Evolutionary conservation across 192 early-diverging fungal genomes (phyloP), one percentile per base, ranked within the genome.

Genomic region (Podila epigama): DNA sequence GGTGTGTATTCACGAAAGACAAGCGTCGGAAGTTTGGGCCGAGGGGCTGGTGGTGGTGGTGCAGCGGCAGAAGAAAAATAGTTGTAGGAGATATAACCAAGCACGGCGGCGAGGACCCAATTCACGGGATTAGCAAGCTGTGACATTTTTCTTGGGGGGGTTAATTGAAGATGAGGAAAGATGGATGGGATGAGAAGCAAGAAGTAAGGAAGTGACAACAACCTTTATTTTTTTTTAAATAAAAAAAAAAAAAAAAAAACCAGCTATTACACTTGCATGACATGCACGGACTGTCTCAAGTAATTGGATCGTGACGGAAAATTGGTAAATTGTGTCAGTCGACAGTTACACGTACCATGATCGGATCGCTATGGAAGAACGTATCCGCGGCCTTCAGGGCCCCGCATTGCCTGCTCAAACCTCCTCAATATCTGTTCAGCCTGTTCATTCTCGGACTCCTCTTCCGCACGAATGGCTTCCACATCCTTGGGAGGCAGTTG

Each of bases 1-100:
- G 94, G 93, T 9, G 94, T 95, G 64, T 89, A 98, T 63, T 92
- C 82, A 51, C 83, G 81, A 42, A 94, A 84, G 31, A 91, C 85
- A 18, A 91, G 72, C 0, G 88, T 79, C 16, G 66, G 40, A 3
- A 36, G 61, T n/a, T 87, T 88, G 40, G 88, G 81, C 33, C 84
- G 84, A 18, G 71, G 75, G 5, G 81, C 51, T 27, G 61, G 34
- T 27, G 69, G 70, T 34, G 55, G 62, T 12, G 61, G 59, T 28
- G 64, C 63, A 7, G 64, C 51, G 28, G 56, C 44, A 16, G 80
- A 63, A 9, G 68, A 63, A n/a, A 83, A 80, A 57, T 83, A 88
- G 28, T 81, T 85, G 40, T 79, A 75, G 15, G 84, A 69, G 35
- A 90, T 63, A 70, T 88, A 90, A n/a, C 83, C 72, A 12, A 87